Base-by-base conservation (phyloP, 2,329 filamentous ascomycete genomes). In the Phyllachora maydis region DNA sequence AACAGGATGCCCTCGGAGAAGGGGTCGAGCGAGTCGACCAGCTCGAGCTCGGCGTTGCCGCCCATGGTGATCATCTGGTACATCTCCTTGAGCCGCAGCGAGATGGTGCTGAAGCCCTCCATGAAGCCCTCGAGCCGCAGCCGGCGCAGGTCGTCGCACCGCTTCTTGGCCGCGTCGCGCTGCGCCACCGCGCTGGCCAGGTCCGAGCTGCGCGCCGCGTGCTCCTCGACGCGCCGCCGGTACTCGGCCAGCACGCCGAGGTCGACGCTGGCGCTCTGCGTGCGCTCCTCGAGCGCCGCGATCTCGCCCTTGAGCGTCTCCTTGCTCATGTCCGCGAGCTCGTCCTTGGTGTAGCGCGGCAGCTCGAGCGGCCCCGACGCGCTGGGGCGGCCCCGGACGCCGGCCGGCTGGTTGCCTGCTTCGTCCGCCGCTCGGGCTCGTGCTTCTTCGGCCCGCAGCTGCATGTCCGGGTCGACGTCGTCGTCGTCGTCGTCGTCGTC, bases 61-160 rank as follows among this genome's bases (percentile, higher is more conserved):
- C 88, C 88, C 82, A 98, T 95, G 12, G 88, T 98, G 45, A 98
- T 98, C 83, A 98, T 93, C 46, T 98, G 88, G 52, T 98, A 98
- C 88, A 98, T 98, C 43, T 98, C 88, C 56, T 98, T 98, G 21
- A 98, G 60, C 1, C 85, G 76, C 13, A 93, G 59, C 2, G 85
- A 95, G 47, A 98, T 98, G 31, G 69, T 75, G 39, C 74, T 75
- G 54, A 98, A 95, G 18, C 90, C 88, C 43, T 90, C 81, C 83
- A 95, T 95, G 62, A 98, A 98, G 17, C 88, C 85, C 37, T 93
- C 85, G 6, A 95, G 59, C 15, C 88, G 78, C 23, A 92, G 59
- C 9, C 81, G 76, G 8, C 88, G 77, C 24, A 98, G 68, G 34
- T 93, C 82, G 39, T 95, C 85, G 36, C 83, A 82, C 6, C 82